Evolutionary conservation across 2,329 filamentous ascomycete species (phyloP).

Genomic region (Zelopaecilomyces penicillatus): DNA sequence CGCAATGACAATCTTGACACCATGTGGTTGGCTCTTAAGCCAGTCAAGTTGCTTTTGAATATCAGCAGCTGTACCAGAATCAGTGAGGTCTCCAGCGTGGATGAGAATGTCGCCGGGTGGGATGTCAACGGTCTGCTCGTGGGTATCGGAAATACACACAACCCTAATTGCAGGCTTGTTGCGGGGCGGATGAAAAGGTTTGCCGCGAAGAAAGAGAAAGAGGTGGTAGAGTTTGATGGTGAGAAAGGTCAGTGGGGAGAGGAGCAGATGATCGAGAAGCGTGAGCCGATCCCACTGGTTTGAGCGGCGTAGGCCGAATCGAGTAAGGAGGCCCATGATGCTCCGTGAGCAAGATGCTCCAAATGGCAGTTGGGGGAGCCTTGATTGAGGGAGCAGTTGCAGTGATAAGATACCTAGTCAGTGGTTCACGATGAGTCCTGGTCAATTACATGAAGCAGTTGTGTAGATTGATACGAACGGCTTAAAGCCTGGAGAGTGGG

Average conservation of each 20-base stretch:
- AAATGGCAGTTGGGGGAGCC: background rate
- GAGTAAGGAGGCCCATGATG: conserved; percentile 36
- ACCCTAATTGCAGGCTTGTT: conserved; percentile 56
- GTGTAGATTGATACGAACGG: too few species aligned
- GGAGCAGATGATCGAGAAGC: conserved; percentile 54
- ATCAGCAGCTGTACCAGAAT: conserved; percentile 60
- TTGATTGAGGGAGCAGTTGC: conserved; percentile 1
- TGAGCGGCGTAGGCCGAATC: conserved; percentile 39
- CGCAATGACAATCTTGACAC: conserved; percentile 71
- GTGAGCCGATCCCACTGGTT: conserved; percentile 41
- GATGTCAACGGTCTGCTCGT: conserved; percentile 53
- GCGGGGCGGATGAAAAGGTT: conserved; percentile 50
- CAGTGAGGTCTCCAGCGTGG: conserved; percentile 79
- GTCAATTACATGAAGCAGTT: too few species aligned
- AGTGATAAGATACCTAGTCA: background rate
- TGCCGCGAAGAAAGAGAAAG: conserved; percentile 59
- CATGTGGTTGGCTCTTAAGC: conserved; percentile 65
- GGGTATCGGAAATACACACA: conserved; percentile 87
- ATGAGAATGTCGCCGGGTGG: conserved; percentile 78
- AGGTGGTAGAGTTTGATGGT: conserved; percentile 55
- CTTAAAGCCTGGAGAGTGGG: too few species aligned
- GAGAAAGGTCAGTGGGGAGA: conserved; percentile 59
- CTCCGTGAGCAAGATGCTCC: background rate
- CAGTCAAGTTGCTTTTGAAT: conserved; percentile 82
- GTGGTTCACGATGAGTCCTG: background rate